Evolutionary conservation across 2,329 filamentous ascomycete genomes (phyloP), one percentile per base, ranked within the genome.

Genomic region (Hypoxylon sp.): DNA sequence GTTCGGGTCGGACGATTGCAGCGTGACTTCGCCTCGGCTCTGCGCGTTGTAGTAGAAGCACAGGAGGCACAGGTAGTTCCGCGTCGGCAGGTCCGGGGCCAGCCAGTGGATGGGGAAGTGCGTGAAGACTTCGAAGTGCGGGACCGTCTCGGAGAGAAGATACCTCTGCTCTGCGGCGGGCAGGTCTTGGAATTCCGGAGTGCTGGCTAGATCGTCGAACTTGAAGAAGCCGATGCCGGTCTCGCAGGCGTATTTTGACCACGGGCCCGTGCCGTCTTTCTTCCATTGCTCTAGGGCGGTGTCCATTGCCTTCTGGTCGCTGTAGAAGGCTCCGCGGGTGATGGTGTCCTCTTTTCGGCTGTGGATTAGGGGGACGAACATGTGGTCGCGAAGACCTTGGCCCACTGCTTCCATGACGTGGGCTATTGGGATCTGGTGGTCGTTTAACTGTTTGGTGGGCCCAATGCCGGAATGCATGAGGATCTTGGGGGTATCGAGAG

Each of bases 31-130:
- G 5, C 83, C 83, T 20, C 68, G 67, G 15, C 72, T 75, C 61
- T 83, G 79, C 0, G 77, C 73, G 60, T 86, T 81, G 68, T 80
- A 78, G 16, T 77, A 56, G 51, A 80, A 79, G 1, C 76, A 70
- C 0, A 74, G 51, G 1, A 80, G 51, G 21, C 69, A 73, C 1
- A 70, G 65, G 57, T 78, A 78, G 69, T 71, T 72, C 11, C 74
- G 68, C 2, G 63, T 38, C 0, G 70, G 62, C 16, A 76, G 69
- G 0, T 67, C 63, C 0, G 77, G 77, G 1, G 73, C 50, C 34
- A 72, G 66, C 63, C 63, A 72, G 49, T 78, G 76, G 4, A 75
- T 59, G 0, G 74, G 73, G 46, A 76, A 70, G 48, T 79, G 75
- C 0, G 73, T 76, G 11, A 77, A 46, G 9, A 85, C 64, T 57